phyloP scores from a whole-genome alignment of 2,329 filamentous ascomycete species.

The Trichothecium sympodiale region DNA sequence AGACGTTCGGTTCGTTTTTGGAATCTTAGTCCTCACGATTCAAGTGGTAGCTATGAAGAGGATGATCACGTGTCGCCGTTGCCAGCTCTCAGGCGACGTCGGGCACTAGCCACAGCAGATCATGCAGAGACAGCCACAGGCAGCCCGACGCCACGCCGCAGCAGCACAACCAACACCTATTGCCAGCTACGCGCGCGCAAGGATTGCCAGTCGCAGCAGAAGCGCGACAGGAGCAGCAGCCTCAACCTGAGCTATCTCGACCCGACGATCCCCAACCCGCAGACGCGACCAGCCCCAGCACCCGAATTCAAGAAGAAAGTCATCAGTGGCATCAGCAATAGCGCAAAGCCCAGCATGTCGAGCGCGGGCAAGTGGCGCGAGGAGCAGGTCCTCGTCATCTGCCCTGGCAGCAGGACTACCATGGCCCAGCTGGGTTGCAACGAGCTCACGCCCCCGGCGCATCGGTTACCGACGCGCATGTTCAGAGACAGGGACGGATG shows the following conservation, averaged over 20 bases:
- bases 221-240: slow-evolving; percentile 1
- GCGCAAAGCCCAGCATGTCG: slow-evolving; percentile 31
- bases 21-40: background rate
- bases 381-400: slow-evolving; percentile 59
- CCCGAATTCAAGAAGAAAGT: slow-evolving; percentile 6
- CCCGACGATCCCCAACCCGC: slow-evolving; percentile 3
- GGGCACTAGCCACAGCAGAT: background rate
- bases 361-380: slow-evolving; percentile 50
- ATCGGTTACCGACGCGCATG: slow-evolving; percentile 87
- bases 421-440: slow-evolving; percentile 83
- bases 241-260: slow-evolving; percentile 1
- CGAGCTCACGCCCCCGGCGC: slow-evolving; percentile 82
- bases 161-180: slow-evolving; percentile 10
- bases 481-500: slow-evolving; percentile 76
- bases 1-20: too few relatives aligned
- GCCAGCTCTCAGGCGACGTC: background rate
- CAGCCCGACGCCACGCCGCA: slow-evolving; percentile 4
- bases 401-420: slow-evolving; percentile 78
- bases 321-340: background rate
- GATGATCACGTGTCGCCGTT: background rate
- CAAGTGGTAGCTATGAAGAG: background rate
- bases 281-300: slow-evolving; percentile 5
- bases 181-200: slow-evolving; percentile 14
- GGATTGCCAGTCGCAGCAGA: slow-evolving; percentile 9
- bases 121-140: background rate